Evolutionary conservation across 2,329 filamentous ascomycete genomes (phyloP), one percentile per base, ranked within the genome.

Genomic region (Exophiala lecanii-corni): DNA sequence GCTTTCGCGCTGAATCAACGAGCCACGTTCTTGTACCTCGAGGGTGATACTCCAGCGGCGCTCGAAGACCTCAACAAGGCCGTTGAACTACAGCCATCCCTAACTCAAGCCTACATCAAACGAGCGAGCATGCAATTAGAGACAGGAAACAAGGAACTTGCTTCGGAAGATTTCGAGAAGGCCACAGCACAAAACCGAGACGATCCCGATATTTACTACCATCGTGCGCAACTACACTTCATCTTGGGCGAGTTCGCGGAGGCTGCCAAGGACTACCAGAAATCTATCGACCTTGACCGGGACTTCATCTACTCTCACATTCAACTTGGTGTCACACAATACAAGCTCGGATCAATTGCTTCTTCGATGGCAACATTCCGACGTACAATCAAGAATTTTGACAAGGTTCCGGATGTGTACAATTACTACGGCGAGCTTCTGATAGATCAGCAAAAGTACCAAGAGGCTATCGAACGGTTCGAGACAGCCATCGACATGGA

Each of bases 241-340:
- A 97, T 98, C 68, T 87, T 95, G 58, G 82, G 84, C 43, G 91
- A 97, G 63, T 94, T 94, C 57, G 81, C 84, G 43, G 87, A 94
- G 56, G 92, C 92, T 3, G 89, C 92, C 47, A 95, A 94, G 72
- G 92, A 98, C 71, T 98, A 98, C 72, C 92, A 98, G 67, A 96
- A 94, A 72, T 97, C 92, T 2, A 98, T 98, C 60, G 92, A 98
- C 59, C 78, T 98, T 20, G 92, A 98, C 73, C 79, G 81, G 57
- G 82, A 87, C 56, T 98, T 98, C 69, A 98, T 98, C 72, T 98
- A 95, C 78, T 97, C 91, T 5, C 92, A 98, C 71, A 98, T 98
- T 60, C 92, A 98, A 69, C 86, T 98, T 32, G 92, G 92, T 65
- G 92, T 98, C 39, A 98, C 92, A 37, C 92, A 98, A 70, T 98